Base-by-base conservation (phyloP, 495 filamentous ascomycete species). In the Daldinia vernicosa region DNA sequence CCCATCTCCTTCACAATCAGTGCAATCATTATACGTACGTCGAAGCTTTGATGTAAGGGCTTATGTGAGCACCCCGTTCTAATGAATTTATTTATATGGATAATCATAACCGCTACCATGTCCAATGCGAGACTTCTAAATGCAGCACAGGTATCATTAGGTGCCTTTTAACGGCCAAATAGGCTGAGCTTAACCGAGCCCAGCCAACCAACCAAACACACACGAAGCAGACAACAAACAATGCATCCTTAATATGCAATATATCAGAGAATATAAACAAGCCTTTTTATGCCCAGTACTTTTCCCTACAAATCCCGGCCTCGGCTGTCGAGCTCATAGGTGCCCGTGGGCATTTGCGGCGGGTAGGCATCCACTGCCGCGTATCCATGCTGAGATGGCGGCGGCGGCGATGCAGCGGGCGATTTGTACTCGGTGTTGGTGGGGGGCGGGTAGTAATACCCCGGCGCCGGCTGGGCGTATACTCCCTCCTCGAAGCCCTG, bases 391-490 rank as follows among this genome's bases (percentile, higher is more conserved):
- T 52, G 35, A 17, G 33, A n/a, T n/a, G n/a, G 43, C 12, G 65
- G 30, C 17, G 51, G 37, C 57, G 52, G 9, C 17, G 50, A 7
- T 9, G 35, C 24, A 17, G 62, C 45, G 27, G 64, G 55, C 14
- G 70, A 43, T 60, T 68, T 70, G 52, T 67, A 69, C 47, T 70
- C 67, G 53, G 66, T 70, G 58, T n/a, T 63, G 14, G n/a, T 54
- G 57, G 57, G 32, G 60, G 35, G 56, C 11, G 50, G 51, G 56
- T 61, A 57, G 26, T 57, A 69, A 53, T 69, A 63, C 17, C 65
- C 65, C 9, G 53, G 60, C 33, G 37, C 51, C 33, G 56, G 60
- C 15, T 33, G 12, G 47, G 26, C 64, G 33, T 55, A 50, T 22
- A 11, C 28, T 56, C 43, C 60, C 47, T 65, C 66, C 11, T 32